A percentile compares a stretch with the other conserved stretches of the same genome.
phyloP scores from a whole-genome alignment of 2,329 filamentous ascomycete species.

The Fusarium anguioides region DNA sequence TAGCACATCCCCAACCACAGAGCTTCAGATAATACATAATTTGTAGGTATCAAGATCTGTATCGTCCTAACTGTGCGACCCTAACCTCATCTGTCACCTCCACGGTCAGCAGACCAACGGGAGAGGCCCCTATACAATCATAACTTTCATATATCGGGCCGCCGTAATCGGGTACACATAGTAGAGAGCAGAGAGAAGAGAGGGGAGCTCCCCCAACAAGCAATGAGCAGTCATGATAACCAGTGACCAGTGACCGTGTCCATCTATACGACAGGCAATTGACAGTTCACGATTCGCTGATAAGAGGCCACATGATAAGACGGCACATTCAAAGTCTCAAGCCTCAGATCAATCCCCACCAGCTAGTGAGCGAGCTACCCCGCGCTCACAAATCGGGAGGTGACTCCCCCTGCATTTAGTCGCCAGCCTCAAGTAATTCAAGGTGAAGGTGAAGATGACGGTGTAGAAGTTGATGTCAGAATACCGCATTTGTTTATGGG shows the following conservation, averaged over 20 bases:
- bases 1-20: conserved; percentile 13
- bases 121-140: conserved; percentile 33
- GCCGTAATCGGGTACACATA: conserved; percentile 29
- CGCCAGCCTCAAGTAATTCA: conserved; percentile 2
- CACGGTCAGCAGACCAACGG: conserved; percentile 32
- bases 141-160: conserved; percentile 39
- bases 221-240: conserved; percentile 40
- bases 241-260: conserved; percentile 18
- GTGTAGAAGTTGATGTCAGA: not conserved
- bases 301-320: conserved; percentile 44
- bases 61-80: conserved; percentile 2
- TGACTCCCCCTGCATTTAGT: conserved; percentile 38
- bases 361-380: conserved; percentile 41
- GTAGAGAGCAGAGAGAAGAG: conserved; percentile 8
- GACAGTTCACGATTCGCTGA: conserved; percentile 37
- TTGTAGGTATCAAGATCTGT: conserved; percentile 31
- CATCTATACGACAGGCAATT: conserved; percentile 26
- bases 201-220: conserved; percentile 38
- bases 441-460: not conserved
- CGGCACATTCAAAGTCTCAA: conserved; percentile 34
- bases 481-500: not conserved
- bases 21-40: conserved; percentile 37
- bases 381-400: conserved; percentile 45
- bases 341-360: conserved; percentile 37
- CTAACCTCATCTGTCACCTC: conserved; percentile 32